phyloP scores from a whole-genome alignment of 1,139 yeast genomes.

The Pichia sp. region DNA sequence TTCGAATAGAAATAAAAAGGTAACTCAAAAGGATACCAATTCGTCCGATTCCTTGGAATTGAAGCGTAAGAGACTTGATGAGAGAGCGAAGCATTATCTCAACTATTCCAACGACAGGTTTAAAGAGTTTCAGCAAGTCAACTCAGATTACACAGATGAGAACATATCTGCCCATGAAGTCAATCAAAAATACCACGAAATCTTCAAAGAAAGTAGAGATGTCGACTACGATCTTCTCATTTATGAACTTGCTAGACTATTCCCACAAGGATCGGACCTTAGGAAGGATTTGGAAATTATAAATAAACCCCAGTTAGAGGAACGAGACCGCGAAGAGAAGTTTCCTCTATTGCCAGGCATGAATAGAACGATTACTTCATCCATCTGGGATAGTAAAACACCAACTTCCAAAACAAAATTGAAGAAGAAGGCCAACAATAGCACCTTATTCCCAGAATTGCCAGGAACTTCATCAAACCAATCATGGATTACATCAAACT shows the following conservation, averaged over 20 bases:
- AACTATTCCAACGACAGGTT: slow-evolving; percentile 44
- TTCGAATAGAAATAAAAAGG: slow-evolving; percentile 5
- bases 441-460: neutral
- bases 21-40: neutral
- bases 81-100: slow-evolving; percentile 75
- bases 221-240: slow-evolving; percentile 49
- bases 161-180: slow-evolving; percentile 45
- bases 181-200: slow-evolving; percentile 38
- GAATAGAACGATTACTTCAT: neutral
- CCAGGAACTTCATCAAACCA: too few relatives aligned
- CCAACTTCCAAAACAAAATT: neutral
- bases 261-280: slow-evolving; percentile 33
- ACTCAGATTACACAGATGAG: slow-evolving; percentile 39
- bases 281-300: slow-evolving; percentile 26
- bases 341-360: slow-evolving; percentile 52
- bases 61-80: slow-evolving; percentile 64
- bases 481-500: too few relatives aligned
- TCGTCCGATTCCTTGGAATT: slow-evolving; percentile 1
- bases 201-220: slow-evolving; percentile 40
- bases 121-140: slow-evolving; percentile 42
- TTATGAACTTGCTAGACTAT: slow-evolving; percentile 51
- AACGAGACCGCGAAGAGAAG: slow-evolving; percentile 28
- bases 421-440: slow-evolving; percentile 1
- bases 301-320: slow-evolving; percentile 15
- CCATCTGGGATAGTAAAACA: slow-evolving; percentile 21